A percentile compares a stretch with the other conserved stretches of the same genome.
Conservation (phyloP, 805 yeast species). For the Groenewaldozyma tartarivorans region DNA sequence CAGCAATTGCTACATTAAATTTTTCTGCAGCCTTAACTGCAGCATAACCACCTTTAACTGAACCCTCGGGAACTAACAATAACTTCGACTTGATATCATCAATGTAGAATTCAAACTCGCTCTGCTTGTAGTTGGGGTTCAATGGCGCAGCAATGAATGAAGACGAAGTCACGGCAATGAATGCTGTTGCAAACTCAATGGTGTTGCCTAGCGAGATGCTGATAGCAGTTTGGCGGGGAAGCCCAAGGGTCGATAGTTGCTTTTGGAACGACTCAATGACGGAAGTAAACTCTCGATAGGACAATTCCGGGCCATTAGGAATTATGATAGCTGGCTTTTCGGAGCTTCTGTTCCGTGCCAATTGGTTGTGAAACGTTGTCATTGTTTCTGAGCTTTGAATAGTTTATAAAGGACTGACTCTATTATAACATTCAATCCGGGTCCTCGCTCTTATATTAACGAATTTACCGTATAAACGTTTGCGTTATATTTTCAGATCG, state of each 20-base stretch:
- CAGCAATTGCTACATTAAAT: slow-evolving; percentile 41
- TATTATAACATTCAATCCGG: too few species aligned
- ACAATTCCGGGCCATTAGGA: slow-evolving; percentile 31
- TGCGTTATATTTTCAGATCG: too few species aligned
- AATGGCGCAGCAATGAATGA: slow-evolving; percentile 59
- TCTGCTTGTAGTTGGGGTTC: slow-evolving; percentile 51
- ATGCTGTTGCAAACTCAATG: slow-evolving; percentile 47
- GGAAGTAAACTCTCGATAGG: slow-evolving; percentile 36
- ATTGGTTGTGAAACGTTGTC: slow-evolving; percentile 15
- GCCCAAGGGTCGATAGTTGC: slow-evolving; percentile 26
- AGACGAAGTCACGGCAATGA: slow-evolving; percentile 47
- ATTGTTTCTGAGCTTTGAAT: too few species aligned
- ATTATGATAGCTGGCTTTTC: slow-evolving; percentile 9
- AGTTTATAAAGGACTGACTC: too few species aligned
- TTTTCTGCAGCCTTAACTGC: slow-evolving; percentile 43
- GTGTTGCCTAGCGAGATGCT: slow-evolving; percentile 56
- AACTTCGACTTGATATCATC: slow-evolving; percentile 50
- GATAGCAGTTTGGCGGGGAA: slow-evolving; percentile 38
- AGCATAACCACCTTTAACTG: slow-evolving; percentile 31
- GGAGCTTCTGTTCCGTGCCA: slow-evolving; percentile 4
- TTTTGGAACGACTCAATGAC: slow-evolving; percentile 39
- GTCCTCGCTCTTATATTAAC: too few species aligned
- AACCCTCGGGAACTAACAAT: slow-evolving; percentile 48
- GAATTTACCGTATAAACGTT: too few species aligned
- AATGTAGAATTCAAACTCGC: slow-evolving; percentile 56